phyloP scores from a whole-genome alignment of 2,329 filamentous ascomycete species.

The Hypoxylon sp. region DNA sequence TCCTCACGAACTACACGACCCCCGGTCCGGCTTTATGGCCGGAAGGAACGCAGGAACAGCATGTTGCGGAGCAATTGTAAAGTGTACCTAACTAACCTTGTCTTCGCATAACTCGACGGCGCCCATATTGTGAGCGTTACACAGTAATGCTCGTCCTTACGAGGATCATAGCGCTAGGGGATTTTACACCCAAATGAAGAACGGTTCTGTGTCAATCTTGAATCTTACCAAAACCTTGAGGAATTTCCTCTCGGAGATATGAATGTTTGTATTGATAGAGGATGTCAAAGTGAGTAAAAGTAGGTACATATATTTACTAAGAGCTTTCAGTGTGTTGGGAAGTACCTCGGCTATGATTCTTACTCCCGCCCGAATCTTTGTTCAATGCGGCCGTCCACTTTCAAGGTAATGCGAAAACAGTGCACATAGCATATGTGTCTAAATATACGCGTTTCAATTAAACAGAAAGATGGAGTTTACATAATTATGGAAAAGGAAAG shows the following conservation, averaged over 20 bases:
- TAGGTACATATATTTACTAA: neutral
- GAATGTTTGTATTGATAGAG: neutral
- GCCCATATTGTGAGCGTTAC: neutral
- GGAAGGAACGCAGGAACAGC: conserved; percentile 37
- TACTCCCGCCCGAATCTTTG: neutral
- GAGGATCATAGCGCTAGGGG: neutral
- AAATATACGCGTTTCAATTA: too few relatives aligned
- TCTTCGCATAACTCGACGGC: neutral
- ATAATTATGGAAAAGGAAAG: neutral
- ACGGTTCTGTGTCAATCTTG: too few relatives aligned
- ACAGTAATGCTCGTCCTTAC: neutral
- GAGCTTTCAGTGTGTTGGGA: neutral
- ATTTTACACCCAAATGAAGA: neutral
- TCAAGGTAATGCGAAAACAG: neutral
- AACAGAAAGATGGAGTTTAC: too few relatives aligned
- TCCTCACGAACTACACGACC: conserved; percentile 43
- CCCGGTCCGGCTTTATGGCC: conserved; percentile 46
- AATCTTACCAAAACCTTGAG: too few relatives aligned
- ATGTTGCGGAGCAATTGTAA: conserved; percentile 27
- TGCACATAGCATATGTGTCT: too few relatives aligned
- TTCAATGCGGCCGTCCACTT: too few relatives aligned
- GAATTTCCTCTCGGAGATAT: too few relatives aligned
- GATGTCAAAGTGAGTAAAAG: neutral
- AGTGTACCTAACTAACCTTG: neutral
- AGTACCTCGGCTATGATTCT: neutral